Conservation (phyloP, 2,329 filamentous ascomycete species). For the Blumeria graminis region DNA sequence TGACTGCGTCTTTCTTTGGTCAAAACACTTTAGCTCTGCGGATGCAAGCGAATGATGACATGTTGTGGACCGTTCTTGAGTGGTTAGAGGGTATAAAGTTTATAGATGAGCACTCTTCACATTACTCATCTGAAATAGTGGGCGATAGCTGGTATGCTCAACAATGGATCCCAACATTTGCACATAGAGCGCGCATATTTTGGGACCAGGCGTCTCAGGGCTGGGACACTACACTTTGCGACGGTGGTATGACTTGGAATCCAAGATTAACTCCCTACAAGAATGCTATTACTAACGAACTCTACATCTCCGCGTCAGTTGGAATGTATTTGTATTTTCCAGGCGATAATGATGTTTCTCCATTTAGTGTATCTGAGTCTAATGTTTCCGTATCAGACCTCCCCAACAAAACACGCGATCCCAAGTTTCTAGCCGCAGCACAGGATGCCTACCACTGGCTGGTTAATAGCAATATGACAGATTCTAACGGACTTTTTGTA, state of each 20-base stretch:
- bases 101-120: slow-evolving; percentile 41
- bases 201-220: slow-evolving; percentile 58
- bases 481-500: slow-evolving; percentile 46
- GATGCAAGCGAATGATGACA: slow-evolving; percentile 72
- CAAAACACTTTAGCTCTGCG: slow-evolving; percentile 56
- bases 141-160: slow-evolving; percentile 42
- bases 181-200: slow-evolving; percentile 63
- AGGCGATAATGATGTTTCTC: slow-evolving; percentile 49
- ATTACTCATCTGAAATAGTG: slow-evolving; percentile 23
- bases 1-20: slow-evolving; percentile 60
- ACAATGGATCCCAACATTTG: slow-evolving; percentile 52
- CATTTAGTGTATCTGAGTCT: slow-evolving; percentile 25
- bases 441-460: slow-evolving; percentile 66
- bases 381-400: slow-evolving; percentile 2
- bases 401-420: slow-evolving; percentile 21
- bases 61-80: slow-evolving; percentile 80
- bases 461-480: slow-evolving; percentile 54
- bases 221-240: slow-evolving; percentile 63
- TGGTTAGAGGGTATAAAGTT: slow-evolving; percentile 73
- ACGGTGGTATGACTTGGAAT: slow-evolving; percentile 81
- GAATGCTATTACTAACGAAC: slow-evolving; percentile 85
- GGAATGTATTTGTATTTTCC: slow-evolving; percentile 81
- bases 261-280: slow-evolving; percentile 65
- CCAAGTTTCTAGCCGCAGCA: slow-evolving; percentile 46
- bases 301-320: slow-evolving; percentile 65